phyloP scores from a whole-genome alignment of 2,329 filamentous ascomycete genomes.

The Colletotrichum euphorbiae region DNA sequence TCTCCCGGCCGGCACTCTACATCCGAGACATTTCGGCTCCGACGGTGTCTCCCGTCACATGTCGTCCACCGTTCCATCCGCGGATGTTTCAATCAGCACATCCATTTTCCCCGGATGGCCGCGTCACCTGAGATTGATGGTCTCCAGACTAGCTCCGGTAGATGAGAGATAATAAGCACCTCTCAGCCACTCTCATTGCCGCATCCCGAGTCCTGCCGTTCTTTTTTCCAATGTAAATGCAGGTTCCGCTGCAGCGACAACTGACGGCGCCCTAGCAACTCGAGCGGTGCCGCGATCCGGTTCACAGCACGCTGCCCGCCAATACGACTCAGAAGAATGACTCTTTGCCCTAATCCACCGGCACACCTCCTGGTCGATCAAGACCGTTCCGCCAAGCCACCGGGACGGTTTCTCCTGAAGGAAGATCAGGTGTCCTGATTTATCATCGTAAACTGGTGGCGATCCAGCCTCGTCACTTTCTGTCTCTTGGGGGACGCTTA shows the following conservation, averaged over 20 bases:
- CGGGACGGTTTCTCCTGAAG: too few species aligned
- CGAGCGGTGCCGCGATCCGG: too few species aligned
- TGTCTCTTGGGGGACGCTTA: too few species aligned
- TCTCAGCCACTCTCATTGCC: constrained; percentile 6
- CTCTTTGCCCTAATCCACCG: too few species aligned
- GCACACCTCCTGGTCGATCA: too few species aligned
- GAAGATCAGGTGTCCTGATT: too few species aligned
- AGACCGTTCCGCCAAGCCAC: too few species aligned
- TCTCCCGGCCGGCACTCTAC: constrained; percentile 14
- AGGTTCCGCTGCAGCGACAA: background rate
- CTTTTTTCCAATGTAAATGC: background rate
- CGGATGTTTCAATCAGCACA: background rate
- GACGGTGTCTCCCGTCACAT: constrained; percentile 9
- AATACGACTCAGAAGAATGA: too few species aligned
- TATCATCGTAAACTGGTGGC: too few species aligned
- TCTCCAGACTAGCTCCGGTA: background rate
- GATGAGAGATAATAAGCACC: background rate
- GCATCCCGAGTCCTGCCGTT: constrained; percentile 2
- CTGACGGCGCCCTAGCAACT: background rate
- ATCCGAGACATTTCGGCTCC: constrained; percentile 26
- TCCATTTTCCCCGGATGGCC: background rate
- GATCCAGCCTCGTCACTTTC: too few species aligned
- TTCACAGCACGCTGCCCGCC: too few species aligned
- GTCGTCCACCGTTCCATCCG: constrained; percentile 5
- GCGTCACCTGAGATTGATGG: background rate